A percentile compares a stretch with the other conserved stretches of the same genome.
Evolutionary conservation across 768 basidiomycete species (phyloP).

Genomic region (Kwoniella newhampshirensis): DNA sequence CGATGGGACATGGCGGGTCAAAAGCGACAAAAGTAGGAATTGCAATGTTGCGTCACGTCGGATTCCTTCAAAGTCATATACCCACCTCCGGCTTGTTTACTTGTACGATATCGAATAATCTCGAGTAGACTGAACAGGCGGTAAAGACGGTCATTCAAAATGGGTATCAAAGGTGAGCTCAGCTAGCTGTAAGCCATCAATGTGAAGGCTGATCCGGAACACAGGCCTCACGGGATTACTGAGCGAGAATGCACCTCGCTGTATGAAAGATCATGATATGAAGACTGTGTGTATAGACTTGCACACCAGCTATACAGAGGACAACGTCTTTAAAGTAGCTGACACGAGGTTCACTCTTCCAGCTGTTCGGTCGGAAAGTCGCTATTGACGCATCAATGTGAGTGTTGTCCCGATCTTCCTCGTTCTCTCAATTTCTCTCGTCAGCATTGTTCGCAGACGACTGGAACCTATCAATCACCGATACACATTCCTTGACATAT

Average conservation of each 20-base stretch:
- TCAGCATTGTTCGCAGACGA: no score
- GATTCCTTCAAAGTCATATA: neutral
- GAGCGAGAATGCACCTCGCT: constrained; percentile 81
- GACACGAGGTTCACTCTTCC: neutral
- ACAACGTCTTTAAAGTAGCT: constrained; percentile 3
- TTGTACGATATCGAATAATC: no score
- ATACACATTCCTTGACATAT: neutral
- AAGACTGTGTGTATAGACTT: no score
- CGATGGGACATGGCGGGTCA: constrained; percentile 6
- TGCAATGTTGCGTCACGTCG: constrained; percentile 20
- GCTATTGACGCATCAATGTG: constrained; percentile 80
- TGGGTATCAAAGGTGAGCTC: constrained; percentile 79
- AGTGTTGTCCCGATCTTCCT: constrained; percentile 27
- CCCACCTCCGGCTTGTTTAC: no score
- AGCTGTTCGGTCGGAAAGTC: constrained; percentile 92
- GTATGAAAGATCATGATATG: constrained; percentile 84
- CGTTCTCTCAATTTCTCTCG: no score
- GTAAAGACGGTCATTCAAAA: constrained; percentile 53
- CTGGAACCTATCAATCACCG: no score
- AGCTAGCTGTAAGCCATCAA: neutral
- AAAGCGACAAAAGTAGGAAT: no score
- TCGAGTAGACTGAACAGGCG: no score
- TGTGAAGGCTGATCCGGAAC: neutral
- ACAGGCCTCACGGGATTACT: constrained; percentile 77
- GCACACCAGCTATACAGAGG: constrained; percentile 8